These are phyloP conservation scores for Rhizopus stolonifer DNA, from an alignment of 371 early-diverging fungal species.

Conservation along the genomic window DNA sequence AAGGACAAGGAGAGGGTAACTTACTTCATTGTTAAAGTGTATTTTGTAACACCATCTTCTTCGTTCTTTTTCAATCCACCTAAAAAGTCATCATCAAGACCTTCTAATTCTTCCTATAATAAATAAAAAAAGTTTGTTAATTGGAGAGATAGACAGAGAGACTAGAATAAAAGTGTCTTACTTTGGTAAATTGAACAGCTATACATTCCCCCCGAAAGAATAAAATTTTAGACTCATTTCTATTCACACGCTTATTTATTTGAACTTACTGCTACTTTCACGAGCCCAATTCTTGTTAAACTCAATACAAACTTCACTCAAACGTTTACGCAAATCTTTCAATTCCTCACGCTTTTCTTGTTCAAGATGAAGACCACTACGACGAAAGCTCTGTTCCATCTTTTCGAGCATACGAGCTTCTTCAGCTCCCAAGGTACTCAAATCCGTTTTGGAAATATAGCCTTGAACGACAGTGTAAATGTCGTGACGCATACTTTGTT, in stretches of 20 bases:
- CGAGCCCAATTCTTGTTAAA: conserved; percentile 69
- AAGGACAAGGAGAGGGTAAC: too few species aligned
- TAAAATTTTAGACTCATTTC: too few species aligned
- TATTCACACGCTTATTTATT: not conserved
- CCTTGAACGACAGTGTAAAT: conserved; percentile 63
- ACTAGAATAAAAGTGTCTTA: conserved; percentile 8
- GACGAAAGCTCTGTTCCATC: conserved; percentile 60
- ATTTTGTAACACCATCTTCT: conserved; percentile 64
- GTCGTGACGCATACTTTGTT: conserved; percentile 76
- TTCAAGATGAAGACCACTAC: conserved; percentile 70
- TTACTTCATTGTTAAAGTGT: conserved; percentile 76
- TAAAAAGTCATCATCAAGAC: conserved; percentile 74
- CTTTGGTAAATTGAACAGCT: conserved; percentile 51
- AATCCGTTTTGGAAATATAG: conserved; percentile 55
- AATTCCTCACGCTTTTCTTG: conserved; percentile 61
- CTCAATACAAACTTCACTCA: conserved; percentile 66
- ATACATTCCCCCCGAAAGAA: too few species aligned
- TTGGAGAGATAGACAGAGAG: not conserved
- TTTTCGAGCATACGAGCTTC: conserved; percentile 69
- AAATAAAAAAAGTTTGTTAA: not conserved
- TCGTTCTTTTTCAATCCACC: conserved; percentile 53
- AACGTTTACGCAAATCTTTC: conserved; percentile 61
- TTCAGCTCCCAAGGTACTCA: conserved; percentile 51
- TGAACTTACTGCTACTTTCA: conserved; percentile 48
- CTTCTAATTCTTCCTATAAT: conserved; percentile 71